These are phyloP conservation scores for Monilinia laxa DNA, from an alignment of 2,329 filamentous ascomycete genomes.

Conservation along the genomic window DNA sequence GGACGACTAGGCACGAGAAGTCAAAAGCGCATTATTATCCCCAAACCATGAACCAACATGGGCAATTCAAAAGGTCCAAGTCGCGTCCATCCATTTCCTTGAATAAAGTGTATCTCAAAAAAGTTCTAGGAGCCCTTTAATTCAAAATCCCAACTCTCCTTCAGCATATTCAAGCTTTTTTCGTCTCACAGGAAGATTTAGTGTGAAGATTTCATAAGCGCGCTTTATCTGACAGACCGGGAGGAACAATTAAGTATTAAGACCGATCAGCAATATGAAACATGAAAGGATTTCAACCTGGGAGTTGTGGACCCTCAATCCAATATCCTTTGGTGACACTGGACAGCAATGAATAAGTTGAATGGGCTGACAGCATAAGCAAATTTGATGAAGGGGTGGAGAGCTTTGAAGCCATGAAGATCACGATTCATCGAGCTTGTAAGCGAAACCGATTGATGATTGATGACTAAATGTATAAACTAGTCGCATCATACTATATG, in stretches of 20 bases:
- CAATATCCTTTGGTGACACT: background rate
- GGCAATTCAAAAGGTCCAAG: background rate
- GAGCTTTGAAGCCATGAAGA: background rate
- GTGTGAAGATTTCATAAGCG: background rate
- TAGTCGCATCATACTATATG: background rate
- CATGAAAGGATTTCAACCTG: background rate
- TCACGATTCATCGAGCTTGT: background rate
- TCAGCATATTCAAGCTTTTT: too few species aligned
- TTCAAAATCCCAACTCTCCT: background rate
- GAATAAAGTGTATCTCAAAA: background rate
- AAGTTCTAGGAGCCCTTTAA: background rate
- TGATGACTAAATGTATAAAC: background rate
- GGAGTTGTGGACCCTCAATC: background rate
- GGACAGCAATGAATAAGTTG: background rate
- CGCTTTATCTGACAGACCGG: background rate
- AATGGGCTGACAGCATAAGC: background rate
- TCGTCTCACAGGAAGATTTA: background rate
- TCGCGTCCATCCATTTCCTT: background rate
- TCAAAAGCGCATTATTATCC: background rate
- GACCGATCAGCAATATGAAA: background rate
- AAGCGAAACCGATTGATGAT: background rate
- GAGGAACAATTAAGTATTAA: background rate
- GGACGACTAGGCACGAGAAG: background rate
- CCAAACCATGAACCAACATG: background rate
- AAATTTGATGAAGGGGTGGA: constrained; percentile 18